A percentile compares a stretch with the other conserved stretches of the same genome.
Conservation (phyloP, 306 rosid species). For the Sophora flavescens region DNA sequence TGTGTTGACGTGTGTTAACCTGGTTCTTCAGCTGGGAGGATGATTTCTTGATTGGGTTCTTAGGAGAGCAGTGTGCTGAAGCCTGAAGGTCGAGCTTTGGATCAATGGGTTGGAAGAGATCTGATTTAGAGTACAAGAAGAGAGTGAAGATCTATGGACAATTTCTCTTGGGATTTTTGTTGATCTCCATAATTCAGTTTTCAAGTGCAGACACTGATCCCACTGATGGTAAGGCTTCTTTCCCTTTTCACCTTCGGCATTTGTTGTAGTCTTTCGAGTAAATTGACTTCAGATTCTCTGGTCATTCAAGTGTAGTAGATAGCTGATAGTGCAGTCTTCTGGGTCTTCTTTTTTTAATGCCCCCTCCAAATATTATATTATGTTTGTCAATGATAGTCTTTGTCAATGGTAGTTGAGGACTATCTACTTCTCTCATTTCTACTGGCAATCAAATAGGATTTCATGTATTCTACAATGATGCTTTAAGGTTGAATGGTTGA, state of each 20-base stretch:
- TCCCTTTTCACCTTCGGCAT: conserved; percentile 42
- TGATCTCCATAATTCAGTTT: conserved; percentile 65
- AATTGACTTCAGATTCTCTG: conserved; percentile 39
- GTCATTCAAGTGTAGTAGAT: conserved; percentile 20
- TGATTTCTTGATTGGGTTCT: conserved; percentile 52
- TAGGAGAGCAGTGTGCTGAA: conserved; percentile 44
- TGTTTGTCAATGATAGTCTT: conserved; percentile 9
- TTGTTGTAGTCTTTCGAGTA: conserved; percentile 43
- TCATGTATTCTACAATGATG: conserved; percentile 23
- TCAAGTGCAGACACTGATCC: conserved; percentile 75
- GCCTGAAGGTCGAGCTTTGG: conserved; percentile 47
- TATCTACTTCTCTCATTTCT: conserved; percentile 31
- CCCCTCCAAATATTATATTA: conserved; percentile 10
- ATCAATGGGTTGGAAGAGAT: conserved; percentile 81
- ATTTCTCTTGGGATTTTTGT: conserved; percentile 62
- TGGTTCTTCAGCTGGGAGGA: conserved; percentile 54
- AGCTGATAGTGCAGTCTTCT: conserved; percentile 26
- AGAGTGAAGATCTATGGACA: conserved; percentile 61
- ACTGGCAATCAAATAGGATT: conserved; percentile 20
- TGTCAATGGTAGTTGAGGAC: conserved; percentile 29
- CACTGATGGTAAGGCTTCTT: conserved; percentile 69
- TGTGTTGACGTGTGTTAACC: conserved; percentile 36
- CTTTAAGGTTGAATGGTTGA: conserved; percentile 50
- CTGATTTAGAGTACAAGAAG: conserved; percentile 51
- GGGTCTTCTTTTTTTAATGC: conserved; percentile 11